Evolutionary conservation across 768 basidiomycete species (phyloP).

Genomic region (Leccinellum rugosiceps): DNA sequence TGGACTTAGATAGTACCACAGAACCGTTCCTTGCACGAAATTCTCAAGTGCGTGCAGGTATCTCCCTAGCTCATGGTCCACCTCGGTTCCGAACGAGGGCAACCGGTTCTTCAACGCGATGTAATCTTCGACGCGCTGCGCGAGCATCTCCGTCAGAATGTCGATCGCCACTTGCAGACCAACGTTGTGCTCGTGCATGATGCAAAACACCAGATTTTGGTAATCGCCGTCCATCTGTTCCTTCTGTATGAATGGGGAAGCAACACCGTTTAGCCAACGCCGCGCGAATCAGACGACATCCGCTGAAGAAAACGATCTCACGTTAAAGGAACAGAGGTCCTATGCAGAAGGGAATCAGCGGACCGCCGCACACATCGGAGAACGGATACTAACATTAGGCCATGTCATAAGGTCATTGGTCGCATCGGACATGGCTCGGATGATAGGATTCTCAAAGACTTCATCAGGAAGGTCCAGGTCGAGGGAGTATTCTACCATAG

Average conservation of each 20-base stretch:
- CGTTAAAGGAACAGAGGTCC: slow-evolving; percentile 30
- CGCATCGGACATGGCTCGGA: slow-evolving; percentile 38
- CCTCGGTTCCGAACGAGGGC: slow-evolving; percentile 35
- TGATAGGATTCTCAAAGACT: slow-evolving; percentile 34
- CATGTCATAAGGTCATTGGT: slow-evolving; percentile 40
- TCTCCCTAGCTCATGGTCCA: slow-evolving; percentile 32
- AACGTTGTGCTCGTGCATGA: slow-evolving; percentile 34
- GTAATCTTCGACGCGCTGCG: slow-evolving; percentile 34
- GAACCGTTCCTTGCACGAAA: slow-evolving; percentile 37
- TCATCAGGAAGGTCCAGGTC: slow-evolving; percentile 36
- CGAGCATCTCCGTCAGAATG: slow-evolving; percentile 36
- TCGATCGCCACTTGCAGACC: slow-evolving; percentile 36
- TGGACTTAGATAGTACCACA: slow-evolving; percentile 41
- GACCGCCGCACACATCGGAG: background rate
- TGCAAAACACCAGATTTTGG: slow-evolving; percentile 39
- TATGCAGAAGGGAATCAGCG: slow-evolving; percentile 17
- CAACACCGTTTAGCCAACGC: slow-evolving; percentile 4
- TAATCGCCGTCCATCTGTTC: slow-evolving; percentile 40
- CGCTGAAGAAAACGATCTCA: slow-evolving; percentile 14
- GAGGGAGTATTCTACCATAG: slow-evolving; percentile 36
- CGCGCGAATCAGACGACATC: slow-evolving; percentile 4
- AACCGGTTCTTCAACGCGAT: slow-evolving; percentile 29
- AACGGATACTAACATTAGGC: slow-evolving; percentile 34
- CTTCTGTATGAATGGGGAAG: slow-evolving; percentile 25
- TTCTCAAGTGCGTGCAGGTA: slow-evolving; percentile 36